Evolutionary conservation across 441 rosid genomes (phyloP), one percentile per base, ranked within the genome.

Genomic region (Macaranga tanarius): DNA sequence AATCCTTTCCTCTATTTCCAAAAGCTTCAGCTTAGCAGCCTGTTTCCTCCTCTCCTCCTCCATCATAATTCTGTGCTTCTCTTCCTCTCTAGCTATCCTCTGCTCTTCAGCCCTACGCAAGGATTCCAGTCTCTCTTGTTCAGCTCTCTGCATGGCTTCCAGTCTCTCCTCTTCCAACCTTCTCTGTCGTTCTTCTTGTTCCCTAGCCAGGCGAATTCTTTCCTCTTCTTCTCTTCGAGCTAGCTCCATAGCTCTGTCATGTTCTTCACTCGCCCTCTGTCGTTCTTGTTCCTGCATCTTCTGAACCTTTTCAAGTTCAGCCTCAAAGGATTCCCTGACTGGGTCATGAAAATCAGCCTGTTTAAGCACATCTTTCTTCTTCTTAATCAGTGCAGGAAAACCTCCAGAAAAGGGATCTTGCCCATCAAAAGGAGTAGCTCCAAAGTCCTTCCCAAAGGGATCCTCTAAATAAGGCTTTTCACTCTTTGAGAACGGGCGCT

Each of bases 1-100:
- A 61, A 95, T 95, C 76, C 74, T 90, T 82, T 95, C 93, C 81
- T 95, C 98, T 86, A 95, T 81, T 80, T 95, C 99, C 50, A 95
- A 77, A 76, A 95, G 97, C 82, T 92, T 95, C 73, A 89, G 95
- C 79, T 90, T 93, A 28, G 99, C 98, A 81, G 96, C 96, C 71
- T 90, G 96, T 77, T 90, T 91, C 82, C 99, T 88, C 83, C 99
- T 90, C 80, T 95, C 99, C 77, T 93, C 98, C 84, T 95, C 99
- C 89, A 93, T 77, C 69, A 83, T 28, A 66, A 89, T 78, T 86
- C 87, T 90, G 22, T 38, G 85, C 72, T 85, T 95, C 85, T 91
- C 99, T 83, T 95, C 99, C 80, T 95, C 99, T 79, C 93, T 93
- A 52, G 86, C 91, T 77, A 88, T 83, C 76, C 95, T 89, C 81